Conservation (phyloP, 306 rosid genomes). For the Gleditsia sinensis region DNA sequence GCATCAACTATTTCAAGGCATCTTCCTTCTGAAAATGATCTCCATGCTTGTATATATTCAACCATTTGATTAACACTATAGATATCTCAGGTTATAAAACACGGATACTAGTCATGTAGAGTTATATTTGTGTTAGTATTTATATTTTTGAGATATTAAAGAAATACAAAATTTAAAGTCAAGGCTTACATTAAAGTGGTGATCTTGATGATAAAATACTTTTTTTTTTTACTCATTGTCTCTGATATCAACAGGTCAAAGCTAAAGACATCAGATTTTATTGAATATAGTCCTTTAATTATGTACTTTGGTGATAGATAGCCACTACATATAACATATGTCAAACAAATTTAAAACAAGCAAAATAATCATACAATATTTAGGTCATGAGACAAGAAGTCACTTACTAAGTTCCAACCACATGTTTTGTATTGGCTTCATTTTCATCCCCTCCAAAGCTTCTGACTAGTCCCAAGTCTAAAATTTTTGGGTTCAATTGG, state of each 20-base stretch:
- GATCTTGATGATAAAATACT: constrained; percentile 30
- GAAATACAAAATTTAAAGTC: neutral
- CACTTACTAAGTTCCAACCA: constrained; percentile 37
- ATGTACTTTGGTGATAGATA: constrained; percentile 29
- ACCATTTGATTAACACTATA: neutral
- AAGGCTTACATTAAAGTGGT: constrained; percentile 25
- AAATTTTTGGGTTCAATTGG: constrained; percentile 32
- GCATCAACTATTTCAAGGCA: constrained; percentile 38
- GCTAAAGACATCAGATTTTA: constrained; percentile 36
- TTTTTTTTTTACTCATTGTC: constrained; percentile 30
- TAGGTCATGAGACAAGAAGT: neutral
- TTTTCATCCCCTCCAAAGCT: constrained; percentile 33
- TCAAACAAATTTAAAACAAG: neutral
- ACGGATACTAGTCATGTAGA: too few relatives aligned
- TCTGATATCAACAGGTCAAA: constrained; percentile 30
- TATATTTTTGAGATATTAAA: too few relatives aligned
- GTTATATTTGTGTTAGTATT: too few relatives aligned
- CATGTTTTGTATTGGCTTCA: constrained; percentile 15
- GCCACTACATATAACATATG: constrained; percentile 3
- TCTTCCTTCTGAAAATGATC: constrained; percentile 4
- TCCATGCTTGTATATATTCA: constrained; percentile 20
- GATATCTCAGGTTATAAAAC: too few relatives aligned
- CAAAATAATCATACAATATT: neutral
- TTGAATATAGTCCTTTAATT: constrained; percentile 27
- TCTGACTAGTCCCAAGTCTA: constrained; percentile 35